Conservation (phyloP, 176 grass and related monocot species). For the Cenchrus fungigraminus region DNA sequence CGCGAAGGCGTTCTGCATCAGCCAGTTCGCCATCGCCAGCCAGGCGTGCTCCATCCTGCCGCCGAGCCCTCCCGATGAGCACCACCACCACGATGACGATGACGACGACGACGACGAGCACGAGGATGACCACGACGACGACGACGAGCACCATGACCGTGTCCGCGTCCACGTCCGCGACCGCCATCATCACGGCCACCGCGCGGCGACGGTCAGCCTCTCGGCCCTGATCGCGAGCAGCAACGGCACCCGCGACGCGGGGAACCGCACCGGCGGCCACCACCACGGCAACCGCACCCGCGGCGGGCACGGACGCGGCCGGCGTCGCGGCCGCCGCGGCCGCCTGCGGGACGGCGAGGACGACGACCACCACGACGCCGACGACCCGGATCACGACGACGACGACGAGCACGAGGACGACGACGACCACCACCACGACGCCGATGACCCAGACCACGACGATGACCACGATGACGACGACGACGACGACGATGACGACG, state of each 20-base stretch:
- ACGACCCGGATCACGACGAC: constrained; percentile 10
- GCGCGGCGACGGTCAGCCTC: neutral
- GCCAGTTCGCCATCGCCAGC: constrained; percentile 80
- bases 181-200: constrained; percentile 1
- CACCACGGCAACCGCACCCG: constrained; percentile 46
- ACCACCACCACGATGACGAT: constrained; percentile 23
- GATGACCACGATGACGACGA: constrained; percentile 14
- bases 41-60: constrained; percentile 74
- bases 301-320: constrained; percentile 3
- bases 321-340: neutral
- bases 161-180: neutral
- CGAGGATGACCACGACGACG: neutral
- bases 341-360: constrained; percentile 21
- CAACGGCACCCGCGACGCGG: constrained; percentile 5
- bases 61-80: constrained; percentile 45
- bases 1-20: constrained; percentile 72
- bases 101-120: neutral
- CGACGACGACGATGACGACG: neutral
- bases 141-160: neutral
- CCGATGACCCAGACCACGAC: neutral
- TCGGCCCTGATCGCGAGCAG: constrained; percentile 5
- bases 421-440: constrained; percentile 31
- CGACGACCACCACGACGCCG: constrained; percentile 26
- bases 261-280: constrained; percentile 33
- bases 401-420: neutral